Conservation (phyloP, 192 early-diverging fungal genomes). For the Jimgerdemannia lactiflua region DNA sequence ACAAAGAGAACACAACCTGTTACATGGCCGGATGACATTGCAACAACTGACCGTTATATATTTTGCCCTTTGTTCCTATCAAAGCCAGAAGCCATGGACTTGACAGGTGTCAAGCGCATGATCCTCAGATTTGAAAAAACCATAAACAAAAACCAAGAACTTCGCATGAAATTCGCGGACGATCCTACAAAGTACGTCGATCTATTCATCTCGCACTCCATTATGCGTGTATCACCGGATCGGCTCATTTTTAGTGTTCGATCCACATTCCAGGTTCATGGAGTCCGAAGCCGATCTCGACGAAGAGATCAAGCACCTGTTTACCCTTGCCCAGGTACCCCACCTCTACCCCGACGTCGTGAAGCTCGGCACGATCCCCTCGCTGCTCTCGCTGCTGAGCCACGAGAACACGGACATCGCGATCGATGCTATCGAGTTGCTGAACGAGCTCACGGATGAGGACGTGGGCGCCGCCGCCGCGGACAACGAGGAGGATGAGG, state of each 20-base stretch:
- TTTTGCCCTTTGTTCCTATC: background rate
- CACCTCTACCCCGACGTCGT: slow-evolving; percentile 75
- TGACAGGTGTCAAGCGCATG: slow-evolving; percentile 65
- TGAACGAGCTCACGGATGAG: slow-evolving; percentile 93
- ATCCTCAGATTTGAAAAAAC: slow-evolving; percentile 82
- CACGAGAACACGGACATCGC: slow-evolving; percentile 97
- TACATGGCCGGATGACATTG: background rate
- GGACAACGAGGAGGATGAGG: slow-evolving; percentile 61
- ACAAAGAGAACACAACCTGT: background rate
- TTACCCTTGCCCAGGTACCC: slow-evolving; percentile 74
- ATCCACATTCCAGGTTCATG: slow-evolving; percentile 60
- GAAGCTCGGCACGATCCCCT: slow-evolving; percentile 58
- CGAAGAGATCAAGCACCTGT: slow-evolving; percentile 79
- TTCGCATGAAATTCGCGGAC: slow-evolving; percentile 76
- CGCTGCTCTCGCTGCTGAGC: slow-evolving; percentile 71
- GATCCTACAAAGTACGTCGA: slow-evolving; percentile 45
- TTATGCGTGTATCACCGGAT: background rate
- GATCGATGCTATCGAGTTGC: slow-evolving; percentile 76
- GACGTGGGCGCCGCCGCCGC: slow-evolving; percentile 59
- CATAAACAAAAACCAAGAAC: slow-evolving; percentile 84
- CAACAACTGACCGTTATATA: background rate
- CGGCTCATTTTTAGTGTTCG: background rate
- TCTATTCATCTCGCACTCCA: background rate
- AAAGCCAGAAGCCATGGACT: slow-evolving; percentile 52
- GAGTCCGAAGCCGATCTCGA: slow-evolving; percentile 96